Evolutionary conservation across 108 stramenopile species (phyloP).

Genomic region (Discostella pseudostelligera): DNA sequence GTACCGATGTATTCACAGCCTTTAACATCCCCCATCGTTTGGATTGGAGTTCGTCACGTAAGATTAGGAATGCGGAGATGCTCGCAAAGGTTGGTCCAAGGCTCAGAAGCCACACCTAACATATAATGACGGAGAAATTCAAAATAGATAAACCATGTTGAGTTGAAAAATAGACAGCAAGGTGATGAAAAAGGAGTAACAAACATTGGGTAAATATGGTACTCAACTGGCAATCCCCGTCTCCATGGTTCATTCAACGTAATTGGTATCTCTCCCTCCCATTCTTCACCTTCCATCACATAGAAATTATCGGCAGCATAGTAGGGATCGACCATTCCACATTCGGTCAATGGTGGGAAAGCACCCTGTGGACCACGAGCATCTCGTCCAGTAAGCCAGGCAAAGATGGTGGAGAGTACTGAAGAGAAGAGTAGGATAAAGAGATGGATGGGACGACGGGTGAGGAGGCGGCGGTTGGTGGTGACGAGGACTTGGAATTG

Average conservation of each 20-base stretch:
- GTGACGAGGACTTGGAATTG: constrained; percentile 36
- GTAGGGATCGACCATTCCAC: constrained; percentile 43
- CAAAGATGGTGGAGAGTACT: constrained; percentile 34
- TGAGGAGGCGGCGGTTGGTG: constrained; percentile 41
- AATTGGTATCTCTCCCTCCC: constrained; percentile 17
- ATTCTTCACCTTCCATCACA: background rate
- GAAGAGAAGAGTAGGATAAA: constrained; percentile 32
- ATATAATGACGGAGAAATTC: background rate
- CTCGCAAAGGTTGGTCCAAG: constrained; percentile 47
- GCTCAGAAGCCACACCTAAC: constrained; percentile 46
- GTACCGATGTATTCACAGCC: constrained; percentile 39
- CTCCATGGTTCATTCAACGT: constrained; percentile 54
- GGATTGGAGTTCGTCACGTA: constrained; percentile 46
- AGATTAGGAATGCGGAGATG: constrained; percentile 42
- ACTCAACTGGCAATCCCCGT: constrained; percentile 18
- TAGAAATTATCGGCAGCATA: constrained; percentile 6
- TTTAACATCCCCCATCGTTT: constrained; percentile 47
- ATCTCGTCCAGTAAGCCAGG: constrained; percentile 39
- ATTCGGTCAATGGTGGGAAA: constrained; percentile 39
- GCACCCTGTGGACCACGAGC: constrained; percentile 21
- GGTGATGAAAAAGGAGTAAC: too few relatives aligned
- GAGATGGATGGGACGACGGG: constrained; percentile 43
- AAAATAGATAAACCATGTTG: too few relatives aligned
- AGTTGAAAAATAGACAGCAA: too few relatives aligned
- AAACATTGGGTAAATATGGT: too few relatives aligned